Conservation (phyloP, 2,329 filamentous ascomycete genomes). For the Beauveria scarabaeidicola region DNA sequence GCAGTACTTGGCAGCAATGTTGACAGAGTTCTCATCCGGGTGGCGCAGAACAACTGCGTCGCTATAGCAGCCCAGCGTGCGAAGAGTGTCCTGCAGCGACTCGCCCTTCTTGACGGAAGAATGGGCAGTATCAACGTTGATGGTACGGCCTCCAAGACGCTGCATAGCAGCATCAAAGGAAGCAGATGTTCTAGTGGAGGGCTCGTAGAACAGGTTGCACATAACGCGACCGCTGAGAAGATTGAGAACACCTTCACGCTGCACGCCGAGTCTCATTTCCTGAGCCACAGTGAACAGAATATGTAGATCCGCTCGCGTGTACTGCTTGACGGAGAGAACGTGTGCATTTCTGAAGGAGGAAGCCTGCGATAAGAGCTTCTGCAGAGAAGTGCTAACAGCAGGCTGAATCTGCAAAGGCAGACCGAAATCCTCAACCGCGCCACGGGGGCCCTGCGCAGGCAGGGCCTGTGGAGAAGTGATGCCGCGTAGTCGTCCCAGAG, state of each 20-base stretch:
- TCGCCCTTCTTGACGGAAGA: slow-evolving; percentile 95
- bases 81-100: slow-evolving; percentile 83
- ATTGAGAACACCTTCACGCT: slow-evolving; percentile 82
- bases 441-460: slow-evolving; percentile 15
- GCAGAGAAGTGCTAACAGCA: slow-evolving; percentile 51
- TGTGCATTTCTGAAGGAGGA: slow-evolving; percentile 87
- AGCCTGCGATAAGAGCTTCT: slow-evolving; percentile 60
- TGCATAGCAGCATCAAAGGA: slow-evolving; percentile 99
- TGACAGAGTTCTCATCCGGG: slow-evolving; percentile 71
- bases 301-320: slow-evolving; percentile 80
- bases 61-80: slow-evolving; percentile 87
- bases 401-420: slow-evolving; percentile 40
- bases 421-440: slow-evolving; percentile 36
- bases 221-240: slow-evolving; percentile 79
- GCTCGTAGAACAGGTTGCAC: slow-evolving; percentile 94
- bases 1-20: slow-evolving; percentile 77
- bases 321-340: slow-evolving; percentile 86
- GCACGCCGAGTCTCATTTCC: slow-evolving; percentile 93
- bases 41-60: slow-evolving; percentile 96
- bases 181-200: slow-evolving; percentile 86
- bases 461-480: slow-evolving; percentile 19
- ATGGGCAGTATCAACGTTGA: slow-evolving; percentile 71
- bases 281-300: slow-evolving; percentile 92
- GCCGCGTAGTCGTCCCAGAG: slow-evolving; percentile 24
- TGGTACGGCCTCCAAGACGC: slow-evolving; percentile 79